Evolutionary conservation across 345 rosid genomes (phyloP), one percentile per base, ranked within the genome.

Genomic region (Laguncularia racemosa): DNA sequence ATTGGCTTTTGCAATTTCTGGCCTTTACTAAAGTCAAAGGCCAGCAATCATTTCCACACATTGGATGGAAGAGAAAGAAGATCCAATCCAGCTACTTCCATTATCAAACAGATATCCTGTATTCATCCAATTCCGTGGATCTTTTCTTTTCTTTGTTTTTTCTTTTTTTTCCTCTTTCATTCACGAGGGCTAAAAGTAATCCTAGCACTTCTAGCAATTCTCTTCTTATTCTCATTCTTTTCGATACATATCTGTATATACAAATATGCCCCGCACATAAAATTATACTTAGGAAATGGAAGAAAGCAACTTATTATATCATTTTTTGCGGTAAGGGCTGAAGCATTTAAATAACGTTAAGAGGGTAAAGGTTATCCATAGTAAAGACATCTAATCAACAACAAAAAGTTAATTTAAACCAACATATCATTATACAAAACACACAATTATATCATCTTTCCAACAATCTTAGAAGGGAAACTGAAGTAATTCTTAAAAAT

Each of bases 11-110:
- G 16, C 4, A 33, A 44, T 40, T 57, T 47, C 28, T 56, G 75
- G 76, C 80, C 73, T 78, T 73, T 65, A 58, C 72, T 62, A 62
- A 81, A 77, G 81, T 65, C 69, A 75, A 68, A 65, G 79, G 64
- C 71, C 55, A 62, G 48, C 55, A 55, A 73, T 65, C 76, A 68
- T 74, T 67, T 77, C 60, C 60, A 61, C 71, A 61, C 63, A 51
- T 56, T 79, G 64, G 55, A 62, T 52, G 64, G 61, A 76, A 53
- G 64, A 57, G 62, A 57, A 63, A 50, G 52, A 46, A 46, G 59
- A 48, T 67, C 74, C 53, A 52, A 48, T 67, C 74, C 53, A 52
- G 69, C 71, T 62, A 76, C 73, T 67, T 61, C 76, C 61, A 57
- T 53, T 58, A 59, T 16, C 33, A 59, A 62, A 59, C 40, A 33